Evolutionary conservation across 2,329 filamentous ascomycete species (phyloP).

Genomic region (Cyphellophora europaea): DNA sequence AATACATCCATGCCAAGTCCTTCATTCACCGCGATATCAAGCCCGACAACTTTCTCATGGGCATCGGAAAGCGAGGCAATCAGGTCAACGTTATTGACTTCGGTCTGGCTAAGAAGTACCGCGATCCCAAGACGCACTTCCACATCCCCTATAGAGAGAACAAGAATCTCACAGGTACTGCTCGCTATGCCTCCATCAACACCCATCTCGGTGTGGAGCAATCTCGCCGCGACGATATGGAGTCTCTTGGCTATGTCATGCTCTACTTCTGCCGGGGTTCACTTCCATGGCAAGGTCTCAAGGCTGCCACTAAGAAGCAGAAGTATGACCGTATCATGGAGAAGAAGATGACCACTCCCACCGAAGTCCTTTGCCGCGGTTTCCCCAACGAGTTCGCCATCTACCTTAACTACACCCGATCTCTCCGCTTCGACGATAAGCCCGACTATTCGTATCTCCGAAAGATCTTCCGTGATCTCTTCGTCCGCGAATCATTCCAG

Average conservation of each 20-base stretch:
- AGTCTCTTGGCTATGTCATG: conserved; percentile 98
- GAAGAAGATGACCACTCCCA: conserved; percentile 99
- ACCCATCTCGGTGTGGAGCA: conserved; percentile 97
- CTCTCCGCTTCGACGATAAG: conserved; percentile 98
- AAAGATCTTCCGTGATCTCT: conserved; percentile 99
- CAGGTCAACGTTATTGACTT: conserved; percentile 99
- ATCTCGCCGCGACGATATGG: conserved; percentile 98
- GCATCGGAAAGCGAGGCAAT: conserved; percentile 97
- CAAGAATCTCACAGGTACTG: conserved; percentile 99
- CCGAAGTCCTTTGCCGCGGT: conserved; percentile 91
- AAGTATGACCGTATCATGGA: conserved; percentile 99
- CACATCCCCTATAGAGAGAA: conserved; percentile 99
- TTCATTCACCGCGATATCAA: conserved; percentile 99
- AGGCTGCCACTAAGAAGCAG: conserved; percentile 99
- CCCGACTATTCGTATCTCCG: conserved; percentile 98
- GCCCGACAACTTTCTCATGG: conserved; percentile 99
- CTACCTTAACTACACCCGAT: conserved; percentile 98
- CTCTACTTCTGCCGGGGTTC: conserved; percentile 99
- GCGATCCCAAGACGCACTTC: conserved; percentile 99
- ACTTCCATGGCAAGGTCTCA: conserved; percentile 95
- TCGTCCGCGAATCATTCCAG: conserved; percentile 98
- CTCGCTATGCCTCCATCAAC: conserved; percentile 97
- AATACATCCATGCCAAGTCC: conserved; percentile 99
- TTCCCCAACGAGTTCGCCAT: conserved; percentile 99
- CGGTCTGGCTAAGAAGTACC: conserved; percentile 98